These are phyloP conservation scores for Bisporella sp. DNA, from an alignment of 2,329 filamentous ascomycete species.

Conservation along the genomic window DNA sequence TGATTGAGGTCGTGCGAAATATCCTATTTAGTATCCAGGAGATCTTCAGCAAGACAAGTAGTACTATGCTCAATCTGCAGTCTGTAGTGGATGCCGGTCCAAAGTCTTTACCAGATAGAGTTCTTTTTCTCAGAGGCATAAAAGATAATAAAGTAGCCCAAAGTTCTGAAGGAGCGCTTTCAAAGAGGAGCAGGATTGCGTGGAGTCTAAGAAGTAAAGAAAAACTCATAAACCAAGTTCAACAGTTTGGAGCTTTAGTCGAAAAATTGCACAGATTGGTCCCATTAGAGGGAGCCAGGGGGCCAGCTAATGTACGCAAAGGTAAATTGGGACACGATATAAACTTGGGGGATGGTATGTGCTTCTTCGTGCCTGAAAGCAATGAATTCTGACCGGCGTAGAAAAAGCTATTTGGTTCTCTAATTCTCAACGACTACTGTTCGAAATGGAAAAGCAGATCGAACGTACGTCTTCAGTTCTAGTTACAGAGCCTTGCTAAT, in stretches of 20 bases:
- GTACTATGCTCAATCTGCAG: neutral
- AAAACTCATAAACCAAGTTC: neutral
- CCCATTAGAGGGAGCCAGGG: neutral
- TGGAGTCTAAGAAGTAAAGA: neutral
- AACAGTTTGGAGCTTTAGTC: neutral
- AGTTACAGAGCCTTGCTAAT: neutral
- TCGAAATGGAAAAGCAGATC: slow-evolving; percentile 1
- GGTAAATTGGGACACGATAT: no score
- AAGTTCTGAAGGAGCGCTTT: neutral
- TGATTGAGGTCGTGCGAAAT: neutral
- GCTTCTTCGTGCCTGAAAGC: no score
- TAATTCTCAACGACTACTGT: no score
- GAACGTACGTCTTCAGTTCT: neutral
- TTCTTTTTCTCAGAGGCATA: no score
- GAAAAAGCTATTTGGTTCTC: no score
- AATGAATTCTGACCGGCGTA: no score
- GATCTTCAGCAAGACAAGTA: slow-evolving; percentile 1
- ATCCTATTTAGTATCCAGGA: slow-evolving; percentile 1
- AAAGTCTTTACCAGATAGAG: no score
- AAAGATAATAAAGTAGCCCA: no score
- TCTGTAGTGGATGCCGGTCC: neutral
- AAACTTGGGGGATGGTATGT: no score
- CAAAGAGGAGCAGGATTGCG: neutral
- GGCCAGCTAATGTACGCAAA: no score
- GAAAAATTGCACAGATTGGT: neutral